phyloP scores from a whole-genome alignment of 805 yeast genomes.

The Lachancea dasiensis region DNA sequence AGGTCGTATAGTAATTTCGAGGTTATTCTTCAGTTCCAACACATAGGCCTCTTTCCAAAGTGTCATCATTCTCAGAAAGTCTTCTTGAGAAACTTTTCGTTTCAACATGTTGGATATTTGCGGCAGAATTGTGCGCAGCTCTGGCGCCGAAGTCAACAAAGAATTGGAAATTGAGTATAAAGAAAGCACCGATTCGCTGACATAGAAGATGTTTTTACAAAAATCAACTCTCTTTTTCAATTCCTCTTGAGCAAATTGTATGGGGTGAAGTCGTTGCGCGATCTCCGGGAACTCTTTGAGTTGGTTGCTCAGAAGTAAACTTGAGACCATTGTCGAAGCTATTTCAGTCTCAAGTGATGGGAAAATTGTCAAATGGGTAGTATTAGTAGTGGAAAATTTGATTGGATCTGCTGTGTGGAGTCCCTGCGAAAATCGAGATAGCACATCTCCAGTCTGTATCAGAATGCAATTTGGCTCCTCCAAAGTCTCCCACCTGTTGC shows the following conservation, averaged over 20 bases:
- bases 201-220: slow-evolving; percentile 22
- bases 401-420: slow-evolving; percentile 22
- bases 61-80: slow-evolving; percentile 23
- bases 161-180: slow-evolving; percentile 23
- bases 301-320: slow-evolving; percentile 18
- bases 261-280: slow-evolving; percentile 19
- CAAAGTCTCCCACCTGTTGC: slow-evolving; percentile 23
- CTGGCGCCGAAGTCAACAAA: slow-evolving; percentile 15
- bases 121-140: slow-evolving; percentile 22
- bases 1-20: slow-evolving; percentile 20
- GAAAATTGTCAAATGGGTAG: slow-evolving; percentile 19
- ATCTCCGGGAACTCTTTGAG: slow-evolving; percentile 23
- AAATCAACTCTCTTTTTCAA: slow-evolving; percentile 16
- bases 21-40: slow-evolving; percentile 19
- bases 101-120: slow-evolving; percentile 28
- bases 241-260: slow-evolving; percentile 14
- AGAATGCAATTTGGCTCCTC: slow-evolving; percentile 27
- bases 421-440: slow-evolving; percentile 20
- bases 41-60: slow-evolving; percentile 29
- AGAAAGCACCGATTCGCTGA: slow-evolving; percentile 26
- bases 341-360: slow-evolving; percentile 17
- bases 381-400: slow-evolving; percentile 17
- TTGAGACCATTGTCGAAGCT: slow-evolving; percentile 12
- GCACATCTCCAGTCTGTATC: slow-evolving; percentile 24
- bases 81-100: slow-evolving; percentile 21